A percentile compares a stretch with the other conserved stretches of the same genome.
These are phyloP conservation scores for Fusarium globosum DNA, from an alignment of 2,329 filamentous ascomycete genomes.

Conservation along the genomic window DNA sequence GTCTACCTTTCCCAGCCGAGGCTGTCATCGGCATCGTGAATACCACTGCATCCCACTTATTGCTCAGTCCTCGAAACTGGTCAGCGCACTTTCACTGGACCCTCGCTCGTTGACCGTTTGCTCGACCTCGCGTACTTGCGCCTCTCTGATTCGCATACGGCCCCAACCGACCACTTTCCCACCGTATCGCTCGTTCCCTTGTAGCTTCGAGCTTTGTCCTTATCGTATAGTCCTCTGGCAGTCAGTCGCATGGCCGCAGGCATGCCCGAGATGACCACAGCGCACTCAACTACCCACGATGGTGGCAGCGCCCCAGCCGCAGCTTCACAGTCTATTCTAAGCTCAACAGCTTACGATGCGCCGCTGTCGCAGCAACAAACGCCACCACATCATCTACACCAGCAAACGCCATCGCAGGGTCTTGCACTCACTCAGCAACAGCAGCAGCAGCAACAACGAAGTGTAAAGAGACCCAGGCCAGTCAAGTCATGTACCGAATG, in stretches of 20 bases:
- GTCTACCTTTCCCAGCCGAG: constrained; percentile 36
- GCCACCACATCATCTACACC: constrained; percentile 45
- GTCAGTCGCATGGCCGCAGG: constrained; percentile 11
- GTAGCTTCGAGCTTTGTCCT: constrained; percentile 5
- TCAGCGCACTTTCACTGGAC: constrained; percentile 12
- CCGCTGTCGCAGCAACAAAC: constrained; percentile 43
- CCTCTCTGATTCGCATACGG: constrained; percentile 9
- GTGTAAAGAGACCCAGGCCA: constrained; percentile 64
- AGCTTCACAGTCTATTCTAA: constrained; percentile 30
- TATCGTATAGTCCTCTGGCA: constrained; percentile 2
- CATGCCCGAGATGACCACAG: constrained; percentile 39
- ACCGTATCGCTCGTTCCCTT: constrained; percentile 3
- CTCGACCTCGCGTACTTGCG: constrained; percentile 10
- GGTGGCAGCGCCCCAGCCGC: constrained; percentile 26
- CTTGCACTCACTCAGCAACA: constrained; percentile 39
- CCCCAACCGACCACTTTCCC: constrained; percentile 3
- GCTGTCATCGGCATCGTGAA: constrained; percentile 37
- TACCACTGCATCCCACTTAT: constrained; percentile 24
- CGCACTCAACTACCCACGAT: constrained; percentile 41
- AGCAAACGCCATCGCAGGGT: constrained; percentile 42
- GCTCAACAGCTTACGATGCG: constrained; percentile 41
- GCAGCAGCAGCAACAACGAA: constrained; percentile 52
- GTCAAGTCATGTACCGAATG: constrained; percentile 69
- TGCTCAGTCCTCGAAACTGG: constrained; percentile 13
- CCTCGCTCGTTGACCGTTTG: constrained; percentile 19